phyloP scores from a whole-genome alignment of 345 rosid genomes.

The Populus nigra region DNA sequence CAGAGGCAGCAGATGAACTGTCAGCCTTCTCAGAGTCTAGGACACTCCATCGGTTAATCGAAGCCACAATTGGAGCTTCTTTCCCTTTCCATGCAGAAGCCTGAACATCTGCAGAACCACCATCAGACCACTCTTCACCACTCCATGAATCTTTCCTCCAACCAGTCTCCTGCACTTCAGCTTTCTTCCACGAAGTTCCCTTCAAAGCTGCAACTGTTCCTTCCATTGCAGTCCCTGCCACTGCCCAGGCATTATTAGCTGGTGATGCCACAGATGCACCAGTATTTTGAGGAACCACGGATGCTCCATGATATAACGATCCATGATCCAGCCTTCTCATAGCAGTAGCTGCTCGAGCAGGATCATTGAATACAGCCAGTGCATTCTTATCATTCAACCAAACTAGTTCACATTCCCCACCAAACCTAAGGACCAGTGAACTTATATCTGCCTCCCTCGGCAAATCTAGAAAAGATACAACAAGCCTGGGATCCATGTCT shows the following conservation, averaged over 20 bases:
- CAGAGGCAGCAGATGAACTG: conserved; percentile 34
- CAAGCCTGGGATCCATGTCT: conserved; percentile 96
- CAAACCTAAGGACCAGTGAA: conserved; percentile 77
- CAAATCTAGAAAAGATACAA: conserved; percentile 80
- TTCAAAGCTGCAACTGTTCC: conserved; percentile 31
- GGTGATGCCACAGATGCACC: conserved; percentile 32
- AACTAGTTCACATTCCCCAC: conserved; percentile 92
- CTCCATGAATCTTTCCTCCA: conserved; percentile 69
- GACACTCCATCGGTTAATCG: conserved; percentile 67
- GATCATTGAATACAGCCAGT: conserved; percentile 81
- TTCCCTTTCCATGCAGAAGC: conserved; percentile 48
- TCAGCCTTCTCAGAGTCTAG: conserved; percentile 46
- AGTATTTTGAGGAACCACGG: conserved; percentile 44
- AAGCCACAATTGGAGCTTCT: conserved; percentile 51
- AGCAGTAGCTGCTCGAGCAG: conserved; percentile 96
- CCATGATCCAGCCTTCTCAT: conserved; percentile 95
- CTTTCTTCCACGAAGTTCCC: conserved; percentile 84
- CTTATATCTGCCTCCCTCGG: conserved; percentile 88
- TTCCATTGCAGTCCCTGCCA: conserved; percentile 30
- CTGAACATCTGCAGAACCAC: conserved; percentile 36
- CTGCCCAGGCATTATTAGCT: conserved; percentile 62
- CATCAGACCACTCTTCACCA: conserved; percentile 44
- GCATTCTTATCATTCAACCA: conserved; percentile 97
- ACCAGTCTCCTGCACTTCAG: conserved; percentile 56
- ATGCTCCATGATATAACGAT: conserved; percentile 74